Base-by-base conservation (phyloP, 2,329 filamentous ascomycete genomes). In the Graphium sp. region DNA sequence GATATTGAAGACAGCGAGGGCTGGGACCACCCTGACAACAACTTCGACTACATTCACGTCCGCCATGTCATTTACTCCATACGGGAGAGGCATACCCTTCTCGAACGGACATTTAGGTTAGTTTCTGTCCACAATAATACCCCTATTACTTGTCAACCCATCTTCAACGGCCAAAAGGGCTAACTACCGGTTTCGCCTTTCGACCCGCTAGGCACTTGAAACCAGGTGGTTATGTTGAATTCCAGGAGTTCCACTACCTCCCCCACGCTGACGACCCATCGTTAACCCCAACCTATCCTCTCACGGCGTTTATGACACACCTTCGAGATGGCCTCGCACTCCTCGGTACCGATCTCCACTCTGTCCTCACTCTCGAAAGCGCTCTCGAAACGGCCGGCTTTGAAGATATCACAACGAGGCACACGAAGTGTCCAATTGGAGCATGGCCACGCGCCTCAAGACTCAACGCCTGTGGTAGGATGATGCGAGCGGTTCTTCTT, bases 1-100 rank as follows among this genome's bases (percentile, higher is more conserved):
- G 61, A 66, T 37, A 57, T 65, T 29, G 61, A 66, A 34, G 53
- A 58, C 24, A 52, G 53, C 27, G 57, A 56, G 12, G 60, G 61
- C 11, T 66, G 60, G 61, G 50, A 53, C 4, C 55, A 61, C 31
- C 44, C 50, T 5, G 51, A 56, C 5, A 45, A 56, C 34, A 46
- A 48, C 11, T 62, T 61, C 30, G 61, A 65, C 37, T 60, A 48
- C 33, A 57, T 65, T 29, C 60, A 65, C 36, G 46, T 63, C 18
- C 57, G 61, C 5, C 53, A 63, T 35, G 50, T 52, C 2, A 37
- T 61, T 4, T 55, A 57, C 34, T 58, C 58, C 0, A 50, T 66
- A 27, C 47, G 52, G 14, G 46, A 65, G 31, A 47, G 52, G 2
- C 32, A 41, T 7, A 37, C 51, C 12, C 42, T 66, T 15, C 46